Conservation (phyloP, 805 yeast genomes). For the Yarrowia divulgata region DNA sequence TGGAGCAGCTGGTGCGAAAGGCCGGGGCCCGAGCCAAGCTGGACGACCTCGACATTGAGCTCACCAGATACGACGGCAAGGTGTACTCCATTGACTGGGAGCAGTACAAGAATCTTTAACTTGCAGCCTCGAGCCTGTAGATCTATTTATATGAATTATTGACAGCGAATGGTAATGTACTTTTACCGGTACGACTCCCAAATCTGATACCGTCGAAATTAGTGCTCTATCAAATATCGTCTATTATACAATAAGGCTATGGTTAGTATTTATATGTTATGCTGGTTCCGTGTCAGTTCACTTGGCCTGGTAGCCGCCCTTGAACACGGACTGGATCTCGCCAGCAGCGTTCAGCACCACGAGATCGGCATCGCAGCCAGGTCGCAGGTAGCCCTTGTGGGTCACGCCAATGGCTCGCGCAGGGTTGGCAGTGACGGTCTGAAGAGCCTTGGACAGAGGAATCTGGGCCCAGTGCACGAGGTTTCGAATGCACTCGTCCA, state of each 20-base stretch:
- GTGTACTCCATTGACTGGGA: conserved; percentile 35
- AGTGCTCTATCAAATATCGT: neutral
- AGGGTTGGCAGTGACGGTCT: conserved; percentile 62
- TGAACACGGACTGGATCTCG: conserved; percentile 58
- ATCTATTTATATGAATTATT: too few species aligned
- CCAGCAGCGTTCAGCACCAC: conserved; percentile 57
- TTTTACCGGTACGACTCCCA: too few species aligned
- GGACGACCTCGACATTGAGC: conserved; percentile 31
- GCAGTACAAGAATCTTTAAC: conserved; percentile 12
- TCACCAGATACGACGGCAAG: conserved; percentile 30
- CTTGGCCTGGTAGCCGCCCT: conserved; percentile 54
- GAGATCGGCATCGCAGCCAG: conserved; percentile 65
- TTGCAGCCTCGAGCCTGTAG: too few species aligned
- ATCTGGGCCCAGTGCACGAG: conserved; percentile 59
- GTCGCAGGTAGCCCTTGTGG: conserved; percentile 59
- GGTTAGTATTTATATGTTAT: conserved; percentile 11
- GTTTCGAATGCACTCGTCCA: conserved; percentile 60
- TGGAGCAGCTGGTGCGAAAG: conserved; percentile 72
- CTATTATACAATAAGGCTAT: conserved; percentile 29
- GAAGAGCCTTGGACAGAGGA: conserved; percentile 60
- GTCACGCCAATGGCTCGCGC: conserved; percentile 57
- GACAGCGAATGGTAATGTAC: too few species aligned
- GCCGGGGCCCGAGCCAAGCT: conserved; percentile 53
- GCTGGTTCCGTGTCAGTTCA: neutral
- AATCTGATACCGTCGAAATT: neutral